Percentiles rank a stretch among this genome's conserved stretches.
Evolutionary conservation across 495 filamentous ascomycete genomes (phyloP).

Genomic region (Tricharina praecox): DNA sequence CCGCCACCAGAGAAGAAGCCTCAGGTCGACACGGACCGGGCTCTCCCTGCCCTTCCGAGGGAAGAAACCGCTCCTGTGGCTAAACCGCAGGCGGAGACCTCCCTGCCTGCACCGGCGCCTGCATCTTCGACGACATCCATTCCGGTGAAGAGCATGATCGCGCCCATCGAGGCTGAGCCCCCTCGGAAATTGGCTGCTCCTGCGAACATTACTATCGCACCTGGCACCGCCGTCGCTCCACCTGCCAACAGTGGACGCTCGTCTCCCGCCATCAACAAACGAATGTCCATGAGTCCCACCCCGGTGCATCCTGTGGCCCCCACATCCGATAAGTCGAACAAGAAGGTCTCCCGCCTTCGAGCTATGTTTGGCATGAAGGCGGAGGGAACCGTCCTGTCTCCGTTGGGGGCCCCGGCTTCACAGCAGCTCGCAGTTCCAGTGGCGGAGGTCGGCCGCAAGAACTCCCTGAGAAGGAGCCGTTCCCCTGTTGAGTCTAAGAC

Average conservation of each 20-base stretch:
- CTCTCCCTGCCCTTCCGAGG: conserved; percentile 20
- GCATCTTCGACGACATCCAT: neutral
- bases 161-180: neutral
- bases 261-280: conserved; percentile 14
- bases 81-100: neutral
- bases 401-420: neutral
- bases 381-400: conserved; percentile 20
- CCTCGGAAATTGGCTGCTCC: conserved; percentile 10
- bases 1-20: conserved; percentile 17
- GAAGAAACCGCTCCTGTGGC: conserved; percentile 10
- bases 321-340: conserved; percentile 11
- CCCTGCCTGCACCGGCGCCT: too few species aligned
- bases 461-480: conserved; percentile 17
- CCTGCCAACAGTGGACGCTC: conserved; percentile 23
- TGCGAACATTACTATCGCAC: too few species aligned
- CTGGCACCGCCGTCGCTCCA: conserved; percentile 9
- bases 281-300: neutral
- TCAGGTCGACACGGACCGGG: conserved; percentile 16
- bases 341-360: conserved; percentile 16
- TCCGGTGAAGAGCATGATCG: neutral
- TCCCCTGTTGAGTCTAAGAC: conserved; percentile 12
- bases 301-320: conserved; percentile 7
- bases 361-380: conserved; percentile 15
- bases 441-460: conserved; percentile 10
- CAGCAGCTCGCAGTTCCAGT: conserved; percentile 10